Conservation (phyloP, 495 filamentous ascomycete species). For the Podospora comata region DNA sequence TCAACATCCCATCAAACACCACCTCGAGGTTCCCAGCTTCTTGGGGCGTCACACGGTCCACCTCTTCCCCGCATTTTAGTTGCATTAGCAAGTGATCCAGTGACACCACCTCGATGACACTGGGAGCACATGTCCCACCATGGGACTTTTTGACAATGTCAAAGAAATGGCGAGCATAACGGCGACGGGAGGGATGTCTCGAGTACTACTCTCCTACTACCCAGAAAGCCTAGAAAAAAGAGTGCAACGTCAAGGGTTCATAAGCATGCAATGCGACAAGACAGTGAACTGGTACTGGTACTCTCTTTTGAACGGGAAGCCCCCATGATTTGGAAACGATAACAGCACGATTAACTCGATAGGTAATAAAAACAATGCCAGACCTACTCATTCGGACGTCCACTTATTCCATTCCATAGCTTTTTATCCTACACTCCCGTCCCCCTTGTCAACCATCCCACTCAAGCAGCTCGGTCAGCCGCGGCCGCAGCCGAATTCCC, state of each 20-base stretch:
- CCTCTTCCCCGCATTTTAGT: conserved; percentile 8
- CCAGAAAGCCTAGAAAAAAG: no score
- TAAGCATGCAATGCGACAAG: no score
- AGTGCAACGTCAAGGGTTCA: no score
- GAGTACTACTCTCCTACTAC: not conserved
- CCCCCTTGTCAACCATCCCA: not conserved
- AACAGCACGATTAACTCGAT: no score
- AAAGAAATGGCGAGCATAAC: not conserved
- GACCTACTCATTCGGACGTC: no score
- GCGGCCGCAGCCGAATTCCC: not conserved
- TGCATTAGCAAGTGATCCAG: not conserved
- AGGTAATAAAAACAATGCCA: no score
- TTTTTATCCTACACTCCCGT: not conserved
- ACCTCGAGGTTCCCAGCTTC: not conserved
- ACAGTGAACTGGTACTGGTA: no score
- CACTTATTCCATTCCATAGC: not conserved
- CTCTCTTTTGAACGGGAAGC: no score
- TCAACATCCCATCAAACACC: not conserved
- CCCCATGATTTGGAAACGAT: no score
- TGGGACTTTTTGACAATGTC: not conserved
- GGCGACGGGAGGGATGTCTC: not conserved
- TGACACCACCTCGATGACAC: not conserved
- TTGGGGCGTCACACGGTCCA: not conserved
- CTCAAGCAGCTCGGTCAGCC: not conserved
- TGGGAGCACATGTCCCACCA: not conserved